These are phyloP conservation scores for Pulicaria dysenterica DNA, from an alignment of 129 eudicot species.

Conservation along the genomic window DNA sequence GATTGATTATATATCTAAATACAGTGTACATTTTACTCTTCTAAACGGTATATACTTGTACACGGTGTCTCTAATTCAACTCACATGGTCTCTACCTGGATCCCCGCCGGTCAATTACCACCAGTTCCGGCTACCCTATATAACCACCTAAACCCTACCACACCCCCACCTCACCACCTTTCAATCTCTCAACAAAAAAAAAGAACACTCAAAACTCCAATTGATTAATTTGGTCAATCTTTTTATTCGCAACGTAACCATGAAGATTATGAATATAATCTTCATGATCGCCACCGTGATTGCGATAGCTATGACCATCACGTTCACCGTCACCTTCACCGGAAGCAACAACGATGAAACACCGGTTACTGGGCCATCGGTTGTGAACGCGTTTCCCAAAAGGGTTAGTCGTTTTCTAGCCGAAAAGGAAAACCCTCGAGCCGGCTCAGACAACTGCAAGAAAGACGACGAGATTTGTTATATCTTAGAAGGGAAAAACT, in stretches of 20 bases:
- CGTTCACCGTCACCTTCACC: slow-evolving; percentile 39
- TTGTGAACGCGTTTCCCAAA: slow-evolving; percentile 12
- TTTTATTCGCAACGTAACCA: neutral
- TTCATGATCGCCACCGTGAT: slow-evolving; percentile 42
- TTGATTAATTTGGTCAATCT: neutral
- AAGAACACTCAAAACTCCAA: slow-evolving; percentile 3
- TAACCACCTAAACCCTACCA: slow-evolving; percentile 28
- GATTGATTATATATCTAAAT: neutral
- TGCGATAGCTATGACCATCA: slow-evolving; percentile 36
- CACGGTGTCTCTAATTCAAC: slow-evolving; percentile 25
- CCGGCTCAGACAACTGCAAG: slow-evolving; percentile 57
- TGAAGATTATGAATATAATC: slow-evolving; percentile 43
- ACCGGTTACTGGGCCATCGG: neutral
- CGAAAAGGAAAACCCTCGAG: slow-evolving; percentile 48
- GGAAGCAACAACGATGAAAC: neutral
- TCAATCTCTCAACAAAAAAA: neutral
- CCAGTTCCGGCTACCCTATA: slow-evolving; percentile 28
- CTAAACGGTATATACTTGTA: neutral
- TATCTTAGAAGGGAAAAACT: slow-evolving; percentile 41
- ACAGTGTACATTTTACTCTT: slow-evolving; percentile 12
- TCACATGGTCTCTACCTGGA: slow-evolving; percentile 32
- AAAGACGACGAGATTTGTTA: slow-evolving; percentile 62
- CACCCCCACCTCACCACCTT: neutral
- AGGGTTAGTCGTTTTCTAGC: slow-evolving; percentile 64
- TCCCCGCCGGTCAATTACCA: slow-evolving; percentile 38